Conservation (phyloP, 192 early-diverging fungal genomes). For the Backusella luteola region DNA sequence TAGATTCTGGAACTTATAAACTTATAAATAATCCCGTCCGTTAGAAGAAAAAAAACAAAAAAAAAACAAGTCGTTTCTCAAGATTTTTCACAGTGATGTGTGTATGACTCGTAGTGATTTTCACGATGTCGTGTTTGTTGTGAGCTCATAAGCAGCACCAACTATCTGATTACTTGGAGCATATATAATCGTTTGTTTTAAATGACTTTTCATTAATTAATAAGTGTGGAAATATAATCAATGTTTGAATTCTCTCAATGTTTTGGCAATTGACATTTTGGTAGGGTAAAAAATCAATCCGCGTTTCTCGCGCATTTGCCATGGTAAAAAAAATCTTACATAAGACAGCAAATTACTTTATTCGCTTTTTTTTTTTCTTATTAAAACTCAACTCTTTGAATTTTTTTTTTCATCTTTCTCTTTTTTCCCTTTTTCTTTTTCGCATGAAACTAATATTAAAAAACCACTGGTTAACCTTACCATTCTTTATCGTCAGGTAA, state of each 20-base stretch:
- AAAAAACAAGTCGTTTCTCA: no score
- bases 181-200: no score
- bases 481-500: background rate
- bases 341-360: background rate
- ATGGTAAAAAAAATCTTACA: background rate
- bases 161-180: no score
- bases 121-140: no score
- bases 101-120: no score
- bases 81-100: no score
- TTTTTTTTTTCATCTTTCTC: background rate
- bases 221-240: no score
- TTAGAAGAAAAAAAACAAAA: background rate
- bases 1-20: background rate
- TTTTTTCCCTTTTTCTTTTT: background rate
- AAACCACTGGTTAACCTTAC: background rate
- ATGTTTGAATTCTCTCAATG: no score
- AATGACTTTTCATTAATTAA: no score
- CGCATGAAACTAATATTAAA: background rate
- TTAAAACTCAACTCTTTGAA: background rate
- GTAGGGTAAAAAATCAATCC: no score
- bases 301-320: background rate
- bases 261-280: no score
- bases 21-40: background rate
- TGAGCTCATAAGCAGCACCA: no score
- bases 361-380: background rate